phyloP scores from a whole-genome alignment of 2,329 filamentous ascomycete genomes.

The Diaporthe humulicola region DNA sequence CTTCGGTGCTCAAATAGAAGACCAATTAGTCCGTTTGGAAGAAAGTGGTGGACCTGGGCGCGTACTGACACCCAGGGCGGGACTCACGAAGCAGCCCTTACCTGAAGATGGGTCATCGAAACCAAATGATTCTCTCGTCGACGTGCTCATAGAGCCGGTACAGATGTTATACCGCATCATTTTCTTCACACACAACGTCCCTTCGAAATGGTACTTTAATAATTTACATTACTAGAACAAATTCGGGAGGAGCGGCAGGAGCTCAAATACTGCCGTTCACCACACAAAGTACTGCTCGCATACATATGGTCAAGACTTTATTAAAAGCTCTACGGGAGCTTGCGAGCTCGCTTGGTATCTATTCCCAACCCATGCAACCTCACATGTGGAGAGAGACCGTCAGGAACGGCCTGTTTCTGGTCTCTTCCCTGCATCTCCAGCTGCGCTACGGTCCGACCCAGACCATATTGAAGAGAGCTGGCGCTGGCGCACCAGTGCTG shows the following conservation, averaged over 20 bases:
- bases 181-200: neutral
- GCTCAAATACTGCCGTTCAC: neutral
- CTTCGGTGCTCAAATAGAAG: neutral
- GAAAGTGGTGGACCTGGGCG: neutral
- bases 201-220: neutral
- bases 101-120: neutral
- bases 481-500: too few species aligned
- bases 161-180: neutral
- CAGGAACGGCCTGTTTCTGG: too few species aligned
- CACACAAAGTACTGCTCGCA: neutral
- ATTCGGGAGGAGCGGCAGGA: too few species aligned
- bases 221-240: neutral
- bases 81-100: neutral
- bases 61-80: neutral
- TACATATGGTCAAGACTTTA: neutral
- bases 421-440: too few species aligned
- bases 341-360: constrained; percentile 3
- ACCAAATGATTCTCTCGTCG: neutral
- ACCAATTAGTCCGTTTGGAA: neutral
- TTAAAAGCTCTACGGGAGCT: neutral
- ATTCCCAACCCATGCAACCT: neutral
- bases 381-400: neutral
- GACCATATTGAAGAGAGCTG: neutral
- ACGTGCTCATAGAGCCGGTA: neutral
- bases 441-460: neutral